These are phyloP conservation scores for Nymphaea colorata DNA, from an alignment of 164 flowering plant species.

Conservation along the genomic window DNA sequence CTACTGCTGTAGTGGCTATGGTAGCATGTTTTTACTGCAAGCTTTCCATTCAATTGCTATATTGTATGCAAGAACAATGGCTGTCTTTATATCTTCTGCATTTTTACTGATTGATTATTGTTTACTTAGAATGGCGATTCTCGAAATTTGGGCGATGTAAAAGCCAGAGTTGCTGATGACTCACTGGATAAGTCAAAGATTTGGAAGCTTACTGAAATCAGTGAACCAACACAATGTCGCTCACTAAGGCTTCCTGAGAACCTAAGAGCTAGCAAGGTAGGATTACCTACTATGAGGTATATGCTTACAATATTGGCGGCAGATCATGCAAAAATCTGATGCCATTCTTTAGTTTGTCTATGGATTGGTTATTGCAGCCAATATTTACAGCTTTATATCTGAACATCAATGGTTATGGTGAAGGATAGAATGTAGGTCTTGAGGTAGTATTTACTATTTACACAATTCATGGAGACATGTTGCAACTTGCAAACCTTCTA, in stretches of 20 bases:
- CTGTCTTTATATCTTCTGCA: no score
- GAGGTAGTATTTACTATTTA: no score
- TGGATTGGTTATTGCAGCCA: no score
- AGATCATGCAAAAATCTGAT: no score
- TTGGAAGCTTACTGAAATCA: constrained; percentile 74
- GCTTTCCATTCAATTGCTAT: no score
- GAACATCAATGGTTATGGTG: no score
- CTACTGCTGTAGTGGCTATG: not conserved
- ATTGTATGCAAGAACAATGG: no score
- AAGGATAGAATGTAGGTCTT: no score
- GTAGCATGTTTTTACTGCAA: not conserved
- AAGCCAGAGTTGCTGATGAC: constrained; percentile 58
- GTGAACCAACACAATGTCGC: constrained; percentile 53
- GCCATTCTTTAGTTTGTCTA: no score
- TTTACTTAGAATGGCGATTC: constrained; percentile 49
- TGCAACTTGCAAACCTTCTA: no score
- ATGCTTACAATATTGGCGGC: not conserved
- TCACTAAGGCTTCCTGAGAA: constrained; percentile 54
- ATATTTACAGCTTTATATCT: no score
- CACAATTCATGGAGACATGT: no score
- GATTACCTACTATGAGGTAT: not conserved
- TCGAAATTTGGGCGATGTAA: constrained; percentile 49
- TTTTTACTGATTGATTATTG: not conserved
- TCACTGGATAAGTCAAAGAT: constrained; percentile 60
- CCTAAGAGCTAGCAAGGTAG: constrained; percentile 45